These are phyloP conservation scores for Suhomyces taliae DNA, from an alignment of 1,139 yeast genomes.

Conservation along the genomic window DNA sequence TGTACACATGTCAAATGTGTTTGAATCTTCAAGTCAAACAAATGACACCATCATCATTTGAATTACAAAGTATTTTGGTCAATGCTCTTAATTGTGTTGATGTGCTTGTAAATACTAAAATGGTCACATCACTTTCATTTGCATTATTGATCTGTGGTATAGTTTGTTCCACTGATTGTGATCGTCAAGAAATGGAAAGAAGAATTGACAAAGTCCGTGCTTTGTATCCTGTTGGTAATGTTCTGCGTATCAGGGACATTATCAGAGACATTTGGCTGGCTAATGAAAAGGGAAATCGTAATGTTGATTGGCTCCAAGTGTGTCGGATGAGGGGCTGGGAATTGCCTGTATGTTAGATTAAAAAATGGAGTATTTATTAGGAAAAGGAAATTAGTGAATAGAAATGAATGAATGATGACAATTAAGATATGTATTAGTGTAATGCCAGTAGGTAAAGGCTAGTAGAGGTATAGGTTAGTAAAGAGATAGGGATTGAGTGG, in stretches of 20 bases:
- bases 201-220: slow-evolving; percentile 19
- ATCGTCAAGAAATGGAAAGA: slow-evolving; percentile 23
- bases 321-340: slow-evolving; percentile 15
- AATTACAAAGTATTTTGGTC: slow-evolving; percentile 27
- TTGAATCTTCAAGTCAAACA: slow-evolving; percentile 26
- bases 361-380: not conserved
- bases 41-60: slow-evolving; percentile 25
- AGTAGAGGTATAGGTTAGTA: too few relatives aligned
- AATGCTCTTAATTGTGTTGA: slow-evolving; percentile 22
- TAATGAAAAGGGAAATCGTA: slow-evolving; percentile 25
- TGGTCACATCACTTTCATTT: slow-evolving; percentile 29
- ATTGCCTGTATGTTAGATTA: slow-evolving; percentile 3
- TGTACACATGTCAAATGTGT: slow-evolving; percentile 26
- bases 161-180: slow-evolving; percentile 24
- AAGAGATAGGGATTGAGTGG: too few relatives aligned
- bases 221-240: slow-evolving; percentile 28
- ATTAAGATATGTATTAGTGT: not conserved
- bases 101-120: slow-evolving; percentile 19
- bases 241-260: slow-evolving; percentile 24
- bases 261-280: slow-evolving; percentile 29
- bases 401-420: not conserved
- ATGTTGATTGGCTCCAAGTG: slow-evolving; percentile 33
- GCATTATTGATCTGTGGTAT: slow-evolving; percentile 35
- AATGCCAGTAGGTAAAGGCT: too few relatives aligned
- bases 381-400: not conserved